Evolutionary conservation across 2,329 filamentous ascomycete species (phyloP).

Genomic region (Ramularia collo-cygni): DNA sequence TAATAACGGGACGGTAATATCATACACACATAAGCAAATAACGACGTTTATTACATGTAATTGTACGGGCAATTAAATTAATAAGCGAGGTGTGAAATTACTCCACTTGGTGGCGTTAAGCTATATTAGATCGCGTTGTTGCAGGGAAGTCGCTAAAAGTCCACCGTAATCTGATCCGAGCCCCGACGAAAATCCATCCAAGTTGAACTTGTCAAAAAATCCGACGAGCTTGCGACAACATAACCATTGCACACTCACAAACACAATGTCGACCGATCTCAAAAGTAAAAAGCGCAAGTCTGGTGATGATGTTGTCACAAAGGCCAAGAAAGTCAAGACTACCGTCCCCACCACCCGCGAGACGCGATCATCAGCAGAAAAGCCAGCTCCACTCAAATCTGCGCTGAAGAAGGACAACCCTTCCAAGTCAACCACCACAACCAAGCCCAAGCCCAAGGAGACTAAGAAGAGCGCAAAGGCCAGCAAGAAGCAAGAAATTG

Average conservation of each 20-base stretch:
- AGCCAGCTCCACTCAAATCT: conserved; percentile 25
- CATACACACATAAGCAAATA: too few species aligned
- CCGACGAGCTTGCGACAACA: conserved; percentile 4
- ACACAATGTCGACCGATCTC: conserved; percentile 26
- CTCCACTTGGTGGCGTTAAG: too few species aligned
- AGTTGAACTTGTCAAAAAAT: too few species aligned
- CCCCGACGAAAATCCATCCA: too few species aligned
- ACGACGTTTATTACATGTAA: too few species aligned
- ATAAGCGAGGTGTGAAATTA: too few species aligned
- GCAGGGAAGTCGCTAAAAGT: too few species aligned
- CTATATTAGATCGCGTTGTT: too few species aligned
- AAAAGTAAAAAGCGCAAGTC: conserved; percentile 33
- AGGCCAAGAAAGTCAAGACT: conserved; percentile 31
- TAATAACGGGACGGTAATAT: too few species aligned
- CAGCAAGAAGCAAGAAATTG: conserved; percentile 16
- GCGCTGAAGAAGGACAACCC: conserved; percentile 27
- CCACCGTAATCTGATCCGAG: too few species aligned
- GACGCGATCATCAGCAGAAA: conserved; percentile 22
- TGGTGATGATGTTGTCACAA: conserved; percentile 23
- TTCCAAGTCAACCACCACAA: conserved; percentile 8
- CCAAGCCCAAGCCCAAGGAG: conserved; percentile 11
- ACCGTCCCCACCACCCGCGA: conserved; percentile 24
- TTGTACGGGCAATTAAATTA: too few species aligned
- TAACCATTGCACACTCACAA: neutral
- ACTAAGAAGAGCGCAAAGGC: conserved; percentile 10